Evolutionary conservation across 371 early-diverging fungal species (phyloP).

Genomic region (Polyrhizophydium stewartii): DNA sequence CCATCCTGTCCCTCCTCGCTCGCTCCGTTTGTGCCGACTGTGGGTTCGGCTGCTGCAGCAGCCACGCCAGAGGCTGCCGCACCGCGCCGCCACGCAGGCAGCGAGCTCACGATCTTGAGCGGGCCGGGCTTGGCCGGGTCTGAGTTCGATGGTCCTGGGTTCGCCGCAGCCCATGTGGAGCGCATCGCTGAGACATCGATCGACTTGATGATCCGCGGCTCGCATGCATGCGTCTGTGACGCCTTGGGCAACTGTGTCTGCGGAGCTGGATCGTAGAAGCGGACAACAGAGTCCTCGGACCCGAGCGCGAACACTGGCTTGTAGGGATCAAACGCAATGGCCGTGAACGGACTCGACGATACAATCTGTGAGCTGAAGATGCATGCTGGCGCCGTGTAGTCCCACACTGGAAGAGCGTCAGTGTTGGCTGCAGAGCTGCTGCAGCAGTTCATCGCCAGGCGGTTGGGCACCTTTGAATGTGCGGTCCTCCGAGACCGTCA

Average conservation of each 20-base stretch:
- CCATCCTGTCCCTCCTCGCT: too few relatives aligned
- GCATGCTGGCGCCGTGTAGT: conserved; percentile 5
- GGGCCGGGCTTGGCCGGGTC: too few relatives aligned
- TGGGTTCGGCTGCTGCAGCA: not conserved
- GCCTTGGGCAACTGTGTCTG: too few relatives aligned
- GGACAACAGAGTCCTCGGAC: conserved; percentile 14
- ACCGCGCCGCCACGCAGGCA: conserved; percentile 8
- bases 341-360: conserved; percentile 9
- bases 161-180: not conserved
- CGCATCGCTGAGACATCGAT: not conserved
- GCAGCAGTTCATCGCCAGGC: not conserved
- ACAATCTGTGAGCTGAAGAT: conserved; percentile 14
- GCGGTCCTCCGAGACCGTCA: conserved; percentile 19
- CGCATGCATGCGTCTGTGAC: not conserved
- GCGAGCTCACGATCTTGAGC: conserved; percentile 7
- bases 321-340: conserved; percentile 8
- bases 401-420: conserved; percentile 11
- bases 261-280: conserved; percentile 14
- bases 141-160: not conserved
- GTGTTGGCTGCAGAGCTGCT: not conserved
- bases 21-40: too few relatives aligned
- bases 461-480: conserved; percentile 15
- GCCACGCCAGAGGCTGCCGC: not conserved
- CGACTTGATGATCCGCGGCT: conserved; percentile 9
- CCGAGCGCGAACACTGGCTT: conserved; percentile 8